Base-by-base conservation (phyloP, 352 stramenopile genomes). In the Phytophthora europaea region DNA sequence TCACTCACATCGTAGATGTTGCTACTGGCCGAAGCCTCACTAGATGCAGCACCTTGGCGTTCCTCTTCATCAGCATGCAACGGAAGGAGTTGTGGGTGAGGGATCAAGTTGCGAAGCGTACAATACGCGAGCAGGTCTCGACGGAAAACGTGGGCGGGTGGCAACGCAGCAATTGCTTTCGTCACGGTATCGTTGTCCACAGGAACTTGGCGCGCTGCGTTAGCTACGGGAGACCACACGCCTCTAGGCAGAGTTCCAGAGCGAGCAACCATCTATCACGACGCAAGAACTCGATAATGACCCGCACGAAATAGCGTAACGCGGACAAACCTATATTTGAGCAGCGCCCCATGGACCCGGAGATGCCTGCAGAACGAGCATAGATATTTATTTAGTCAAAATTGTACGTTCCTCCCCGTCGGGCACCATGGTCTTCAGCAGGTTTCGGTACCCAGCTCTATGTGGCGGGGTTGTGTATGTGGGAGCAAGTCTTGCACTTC, bases 401-500 rank as follows among this genome's bases (percentile, higher is more conserved):
- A 45, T 67, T 55, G 63, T 60, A 65, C 62, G 57, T 52, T 52
- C 20, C 45, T 26, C 45, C 45, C 45, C 20, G 20, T 52, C 45
- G 45, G 20, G 20, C 18, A 23, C 18, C 45, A 26, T 26, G 45
- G 16, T 10, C 7, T 52, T 7, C 18, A 52, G 45, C 20, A 52
- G 45, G 38, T 45, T n/a, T 45, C 38, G 38, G 13, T 45, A 45
- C 38, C 38, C 38, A 22, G 12, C 31, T 70, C 58, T 80, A 80
- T 23, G n/a, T 18, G n/a, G 52, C 33, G 18, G 45, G 36, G 18
- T 76, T 84, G 70, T 94, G 87, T 23, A 79, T 65, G 66, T 94
- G 87, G 1, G 71, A 64, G 61, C 87, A 94, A 7, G 65, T 85
- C 76, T 94, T 94, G 81, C 88, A 94, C 58, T 92, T 93, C 50